Percentiles rank a stretch among this genome's conserved stretches.
phyloP scores from a whole-genome alignment of 441 rosid genomes.

The Syzygium syzygioides region DNA sequence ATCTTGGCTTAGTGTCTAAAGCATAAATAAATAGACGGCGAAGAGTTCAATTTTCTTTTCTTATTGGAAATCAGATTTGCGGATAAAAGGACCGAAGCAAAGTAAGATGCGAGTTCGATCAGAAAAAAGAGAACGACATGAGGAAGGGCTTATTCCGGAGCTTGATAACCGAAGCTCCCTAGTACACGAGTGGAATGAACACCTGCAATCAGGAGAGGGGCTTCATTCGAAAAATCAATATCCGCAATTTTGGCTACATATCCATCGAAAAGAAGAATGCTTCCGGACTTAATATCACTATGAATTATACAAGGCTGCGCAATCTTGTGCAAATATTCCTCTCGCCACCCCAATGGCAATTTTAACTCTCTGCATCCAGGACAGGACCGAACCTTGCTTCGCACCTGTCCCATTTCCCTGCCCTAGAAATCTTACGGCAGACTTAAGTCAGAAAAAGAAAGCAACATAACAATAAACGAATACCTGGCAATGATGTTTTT shows the following conservation, averaged over 20 bases:
- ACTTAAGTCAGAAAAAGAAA: not conserved
- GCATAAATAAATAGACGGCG: too few species aligned
- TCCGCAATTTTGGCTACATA: constrained; percentile 53
- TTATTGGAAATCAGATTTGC: not conserved
- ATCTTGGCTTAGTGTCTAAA: not conserved
- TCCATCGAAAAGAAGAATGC: constrained; percentile 42
- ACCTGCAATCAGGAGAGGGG: constrained; percentile 40
- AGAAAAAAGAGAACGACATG: not conserved
- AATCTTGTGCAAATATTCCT: constrained; percentile 51
- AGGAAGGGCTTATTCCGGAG: constrained; percentile 38
- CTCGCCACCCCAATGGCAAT: constrained; percentile 48
- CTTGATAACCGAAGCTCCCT: constrained; percentile 62
- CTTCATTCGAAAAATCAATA: constrained; percentile 53
- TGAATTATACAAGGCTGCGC: constrained; percentile 43
- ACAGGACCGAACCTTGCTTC: constrained; percentile 42
- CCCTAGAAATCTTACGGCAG: constrained; percentile 13
- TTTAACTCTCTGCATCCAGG: constrained; percentile 51
- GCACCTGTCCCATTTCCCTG: constrained; percentile 49
- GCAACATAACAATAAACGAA: not conserved
- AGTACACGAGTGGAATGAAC: constrained; percentile 50
- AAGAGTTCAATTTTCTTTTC: not conserved
- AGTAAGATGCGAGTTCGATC: not conserved
- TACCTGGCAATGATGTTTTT: not conserved
- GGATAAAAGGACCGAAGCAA: not conserved
- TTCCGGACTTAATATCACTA: constrained; percentile 46